A percentile compares a stretch with the other conserved stretches of the same genome.
Evolutionary conservation across 495 filamentous ascomycete species (phyloP).

Genomic region (Cenococcum geophilum): DNA sequence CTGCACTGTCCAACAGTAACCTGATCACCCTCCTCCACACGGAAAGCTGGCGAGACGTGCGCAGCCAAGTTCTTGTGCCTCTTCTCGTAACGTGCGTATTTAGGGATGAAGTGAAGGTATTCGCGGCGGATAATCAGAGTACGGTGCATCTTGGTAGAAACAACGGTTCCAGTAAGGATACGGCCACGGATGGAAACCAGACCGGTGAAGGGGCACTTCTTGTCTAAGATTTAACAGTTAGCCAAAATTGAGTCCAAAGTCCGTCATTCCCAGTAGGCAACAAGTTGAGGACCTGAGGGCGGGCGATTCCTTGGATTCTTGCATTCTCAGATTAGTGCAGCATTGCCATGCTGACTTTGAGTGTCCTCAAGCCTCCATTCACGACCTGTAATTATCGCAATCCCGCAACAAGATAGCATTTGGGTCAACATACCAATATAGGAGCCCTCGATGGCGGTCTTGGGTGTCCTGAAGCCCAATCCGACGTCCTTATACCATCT

Average conservation of each 20-base stretch:
- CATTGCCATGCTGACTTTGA: not conserved
- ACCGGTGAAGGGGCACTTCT: constrained; percentile 99
- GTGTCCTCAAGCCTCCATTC: not conserved
- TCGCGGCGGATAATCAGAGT: constrained; percentile 98
- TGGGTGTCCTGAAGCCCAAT: constrained; percentile 95
- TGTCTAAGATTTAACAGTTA: constrained; percentile 49
- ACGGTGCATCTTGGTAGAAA: constrained; percentile 99
- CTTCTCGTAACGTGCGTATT: constrained; percentile 99
- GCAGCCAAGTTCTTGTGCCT: constrained; percentile 99
- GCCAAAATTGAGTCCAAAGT: too few relatives aligned
- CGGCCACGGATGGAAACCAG: constrained; percentile 97
- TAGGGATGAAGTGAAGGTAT: constrained; percentile 99
- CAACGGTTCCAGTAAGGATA: constrained; percentile 98
- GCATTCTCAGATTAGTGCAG: not conserved
- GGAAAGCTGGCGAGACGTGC: constrained; percentile 98
- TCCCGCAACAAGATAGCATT: constrained; percentile 17
- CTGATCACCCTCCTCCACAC: constrained; percentile 98
- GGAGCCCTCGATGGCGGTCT: constrained; percentile 91
- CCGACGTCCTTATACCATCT: constrained; percentile 99
- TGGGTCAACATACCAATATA: constrained; percentile 81
- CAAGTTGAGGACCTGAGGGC: too few relatives aligned
- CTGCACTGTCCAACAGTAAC: constrained; percentile 99
- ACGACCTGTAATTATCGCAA: constrained; percentile 9
- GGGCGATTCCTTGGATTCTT: too few relatives aligned
- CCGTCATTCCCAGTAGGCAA: too few relatives aligned